phyloP scores from a whole-genome alignment of 208 protist genomes.

The Crithidia expoeki region DNA sequence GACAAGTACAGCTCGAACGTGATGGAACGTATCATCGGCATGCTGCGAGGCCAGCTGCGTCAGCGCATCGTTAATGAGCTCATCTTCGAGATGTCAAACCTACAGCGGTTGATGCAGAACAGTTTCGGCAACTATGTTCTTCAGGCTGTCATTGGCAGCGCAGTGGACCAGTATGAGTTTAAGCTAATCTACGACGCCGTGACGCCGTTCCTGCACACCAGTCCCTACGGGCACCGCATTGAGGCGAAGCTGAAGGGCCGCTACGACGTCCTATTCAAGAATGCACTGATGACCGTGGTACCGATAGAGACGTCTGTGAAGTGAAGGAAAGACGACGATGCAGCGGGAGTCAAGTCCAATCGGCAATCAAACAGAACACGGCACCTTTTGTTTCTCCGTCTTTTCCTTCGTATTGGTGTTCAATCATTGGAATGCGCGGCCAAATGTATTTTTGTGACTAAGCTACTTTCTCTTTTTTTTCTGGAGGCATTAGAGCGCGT shows the following conservation, averaged over 20 bases:
- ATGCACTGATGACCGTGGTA: background rate
- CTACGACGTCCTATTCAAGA: conserved; percentile 27
- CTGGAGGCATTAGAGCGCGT: too few species aligned
- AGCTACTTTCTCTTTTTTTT: background rate
- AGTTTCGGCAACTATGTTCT: conserved; percentile 90
- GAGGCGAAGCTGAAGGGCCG: conserved; percentile 57
- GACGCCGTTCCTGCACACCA: conserved; percentile 52
- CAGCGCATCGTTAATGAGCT: conserved; percentile 64
- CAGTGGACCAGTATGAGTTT: conserved; percentile 56
- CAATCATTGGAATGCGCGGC: too few species aligned
- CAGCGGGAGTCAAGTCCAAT: too few species aligned
- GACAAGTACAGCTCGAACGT: conserved; percentile 93
- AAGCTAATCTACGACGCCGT: conserved; percentile 45
- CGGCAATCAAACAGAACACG: background rate
- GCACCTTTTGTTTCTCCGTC: too few species aligned
- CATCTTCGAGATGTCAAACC: conserved; percentile 53
- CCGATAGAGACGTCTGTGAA: background rate
- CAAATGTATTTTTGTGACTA: too few species aligned
- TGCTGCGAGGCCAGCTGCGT: conserved; percentile 41
- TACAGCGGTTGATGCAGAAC: conserved; percentile 76
- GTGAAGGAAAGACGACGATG: background rate
- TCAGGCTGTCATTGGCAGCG: conserved; percentile 76
- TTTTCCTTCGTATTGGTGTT: too few species aligned
- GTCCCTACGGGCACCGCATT: conserved; percentile 81
- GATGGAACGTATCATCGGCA: conserved; percentile 81